Percentiles rank a stretch among this genome's conserved stretches.
These are phyloP conservation scores for Mucor plumbeus DNA, from an alignment of 371 early-diverging fungal genomes.

Conservation along the genomic window DNA sequence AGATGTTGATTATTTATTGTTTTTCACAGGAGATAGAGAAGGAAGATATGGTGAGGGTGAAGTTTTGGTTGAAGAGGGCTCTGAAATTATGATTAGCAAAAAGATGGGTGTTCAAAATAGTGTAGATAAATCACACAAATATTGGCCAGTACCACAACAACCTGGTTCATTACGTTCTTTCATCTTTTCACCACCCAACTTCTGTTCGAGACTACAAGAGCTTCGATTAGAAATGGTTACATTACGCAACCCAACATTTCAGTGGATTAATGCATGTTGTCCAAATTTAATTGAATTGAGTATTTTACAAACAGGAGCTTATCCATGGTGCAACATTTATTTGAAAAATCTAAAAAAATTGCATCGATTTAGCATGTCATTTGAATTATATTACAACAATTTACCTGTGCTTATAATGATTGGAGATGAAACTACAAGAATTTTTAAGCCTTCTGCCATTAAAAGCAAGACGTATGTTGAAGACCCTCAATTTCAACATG, in stretches of 20 bases:
- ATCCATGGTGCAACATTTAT: conserved; percentile 5
- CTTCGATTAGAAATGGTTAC: conserved; percentile 4
- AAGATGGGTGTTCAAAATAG: not conserved
- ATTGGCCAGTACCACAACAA: not conserved
- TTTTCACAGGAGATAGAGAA: not conserved
- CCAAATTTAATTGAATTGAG: not conserved
- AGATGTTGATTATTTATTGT: not conserved
- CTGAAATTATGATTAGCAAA: not conserved
- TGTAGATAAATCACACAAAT: not conserved
- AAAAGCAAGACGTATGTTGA: not conserved
- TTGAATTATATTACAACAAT: not conserved
- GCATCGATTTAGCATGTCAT: not conserved
- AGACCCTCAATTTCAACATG: not conserved
- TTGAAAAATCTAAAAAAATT: not conserved
- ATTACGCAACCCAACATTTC: not conserved
- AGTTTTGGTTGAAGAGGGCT: not conserved
- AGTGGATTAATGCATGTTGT: not conserved
- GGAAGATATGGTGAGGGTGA: conserved; percentile 3
- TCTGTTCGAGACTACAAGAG: not conserved
- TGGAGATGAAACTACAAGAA: not conserved
- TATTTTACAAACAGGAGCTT: not conserved
- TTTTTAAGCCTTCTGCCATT: not conserved
- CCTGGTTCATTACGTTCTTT: not conserved
- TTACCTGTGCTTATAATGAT: not conserved
- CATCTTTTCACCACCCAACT: not conserved